Conservation (phyloP, 2,329 filamentous ascomycete species). For the Thielaviopsis musarum region DNA sequence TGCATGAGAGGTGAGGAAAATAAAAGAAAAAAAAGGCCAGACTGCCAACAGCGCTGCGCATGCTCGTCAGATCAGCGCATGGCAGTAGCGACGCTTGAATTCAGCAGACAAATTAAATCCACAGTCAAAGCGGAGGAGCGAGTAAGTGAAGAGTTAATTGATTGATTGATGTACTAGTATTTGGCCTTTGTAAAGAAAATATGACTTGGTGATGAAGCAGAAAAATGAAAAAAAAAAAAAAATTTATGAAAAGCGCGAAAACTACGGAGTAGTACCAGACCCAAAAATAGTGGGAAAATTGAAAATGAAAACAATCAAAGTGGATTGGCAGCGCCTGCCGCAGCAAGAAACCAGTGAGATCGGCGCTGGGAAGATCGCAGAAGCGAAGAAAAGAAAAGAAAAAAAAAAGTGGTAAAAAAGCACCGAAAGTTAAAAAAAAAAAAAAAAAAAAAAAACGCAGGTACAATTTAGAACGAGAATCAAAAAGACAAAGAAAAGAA, state of each 20-base stretch:
- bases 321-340: background rate
- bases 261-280: too few species aligned
- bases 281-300: too few species aligned
- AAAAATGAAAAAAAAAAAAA: background rate
- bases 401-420: background rate
- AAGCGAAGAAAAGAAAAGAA: background rate
- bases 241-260: background rate
- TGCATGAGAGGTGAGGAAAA: conserved; percentile 7
- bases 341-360: background rate
- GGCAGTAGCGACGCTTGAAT: background rate
- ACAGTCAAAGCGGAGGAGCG: background rate
- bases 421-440: background rate
- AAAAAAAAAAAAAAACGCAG: background rate
- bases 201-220: background rate
- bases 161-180: background rate
- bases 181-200: background rate
- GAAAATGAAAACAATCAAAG: too few species aligned
- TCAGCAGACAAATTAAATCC: background rate
- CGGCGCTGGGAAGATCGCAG: background rate
- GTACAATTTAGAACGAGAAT: background rate
- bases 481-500: background rate
- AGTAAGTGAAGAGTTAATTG: background rate
- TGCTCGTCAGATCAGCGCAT: conserved; percentile 11
- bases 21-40: background rate
- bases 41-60: conserved; percentile 10